Evolutionary conservation across 2,329 filamentous ascomycete species (phyloP).

Genomic region (Talaromyces verruculosus): DNA sequence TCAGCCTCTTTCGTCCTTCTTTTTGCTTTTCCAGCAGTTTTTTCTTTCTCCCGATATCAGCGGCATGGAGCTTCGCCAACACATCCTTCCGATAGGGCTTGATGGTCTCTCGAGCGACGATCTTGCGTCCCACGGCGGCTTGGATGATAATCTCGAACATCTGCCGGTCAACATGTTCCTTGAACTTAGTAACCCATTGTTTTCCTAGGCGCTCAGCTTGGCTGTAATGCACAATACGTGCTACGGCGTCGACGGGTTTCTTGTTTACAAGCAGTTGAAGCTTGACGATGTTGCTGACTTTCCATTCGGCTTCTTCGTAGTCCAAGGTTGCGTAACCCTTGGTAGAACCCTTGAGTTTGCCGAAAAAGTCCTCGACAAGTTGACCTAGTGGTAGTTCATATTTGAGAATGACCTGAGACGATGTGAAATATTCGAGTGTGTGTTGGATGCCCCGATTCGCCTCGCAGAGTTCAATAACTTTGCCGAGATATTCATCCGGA

Average conservation of each 20-base stretch:
- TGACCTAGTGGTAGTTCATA: constrained; percentile 87
- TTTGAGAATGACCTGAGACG: constrained; percentile 89
- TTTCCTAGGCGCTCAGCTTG: constrained; percentile 79
- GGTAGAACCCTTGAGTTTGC: constrained; percentile 87
- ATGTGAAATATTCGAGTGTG: constrained; percentile 85
- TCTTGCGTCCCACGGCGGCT: constrained; percentile 75
- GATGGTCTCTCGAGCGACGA: constrained; percentile 89
- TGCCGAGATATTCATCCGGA: constrained; percentile 89
- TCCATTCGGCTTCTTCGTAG: constrained; percentile 93
- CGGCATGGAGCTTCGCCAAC: constrained; percentile 85
- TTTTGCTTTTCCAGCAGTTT: constrained; percentile 97
- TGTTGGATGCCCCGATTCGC: constrained; percentile 82
- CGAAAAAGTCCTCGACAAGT: constrained; percentile 94
- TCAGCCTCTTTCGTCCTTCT: constrained; percentile 83
- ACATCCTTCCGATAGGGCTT: constrained; percentile 98
- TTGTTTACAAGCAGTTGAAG: constrained; percentile 94
- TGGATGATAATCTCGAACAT: constrained; percentile 98
- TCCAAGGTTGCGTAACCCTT: constrained; percentile 96
- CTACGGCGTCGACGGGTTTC: constrained; percentile 86
- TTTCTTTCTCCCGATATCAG: constrained; percentile 75
- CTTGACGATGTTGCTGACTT: constrained; percentile 76
- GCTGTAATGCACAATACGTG: constrained; percentile 80
- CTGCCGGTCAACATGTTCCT: constrained; percentile 91
- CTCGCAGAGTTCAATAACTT: constrained; percentile 93
- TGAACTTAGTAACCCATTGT: constrained; percentile 92